These are phyloP conservation scores for Xerocomellus chrysenteron DNA, from an alignment of 768 basidiomycete species.

Conservation along the genomic window DNA sequence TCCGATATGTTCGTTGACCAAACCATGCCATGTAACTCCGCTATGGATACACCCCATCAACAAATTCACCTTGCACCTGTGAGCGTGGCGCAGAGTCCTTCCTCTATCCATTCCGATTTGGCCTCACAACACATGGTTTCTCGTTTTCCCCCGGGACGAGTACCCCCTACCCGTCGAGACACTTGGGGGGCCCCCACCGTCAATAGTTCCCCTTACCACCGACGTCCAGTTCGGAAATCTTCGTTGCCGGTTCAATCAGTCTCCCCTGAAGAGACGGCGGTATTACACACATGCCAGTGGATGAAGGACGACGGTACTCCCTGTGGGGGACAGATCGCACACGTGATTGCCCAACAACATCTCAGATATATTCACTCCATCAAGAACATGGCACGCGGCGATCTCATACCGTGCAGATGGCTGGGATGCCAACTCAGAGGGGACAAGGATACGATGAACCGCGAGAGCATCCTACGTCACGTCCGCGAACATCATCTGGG, in stretches of 20 bases:
- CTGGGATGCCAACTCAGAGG: background rate
- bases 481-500: slow-evolving; percentile 15
- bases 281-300: slow-evolving; percentile 11
- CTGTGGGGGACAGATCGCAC: slow-evolving; percentile 2
- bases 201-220: background rate
- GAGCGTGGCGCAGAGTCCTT: no score
- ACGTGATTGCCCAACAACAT: background rate
- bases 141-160: no score
- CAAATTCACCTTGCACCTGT: background rate
- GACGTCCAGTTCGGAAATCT: background rate
- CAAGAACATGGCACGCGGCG: background rate
- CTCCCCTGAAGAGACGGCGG: background rate
- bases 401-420: slow-evolving; percentile 6
- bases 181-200: background rate
- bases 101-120: background rate
- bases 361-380: slow-evolving; percentile 9
- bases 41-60: background rate
- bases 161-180: background rate
- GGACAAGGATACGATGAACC: slow-evolving; percentile 2
- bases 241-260: background rate
- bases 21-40: background rate
- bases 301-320: background rate
- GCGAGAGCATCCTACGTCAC: slow-evolving; percentile 19
- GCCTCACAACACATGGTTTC: background rate
- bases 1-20: background rate